phyloP scores from a whole-genome alignment of 768 basidiomycete genomes.

The Lactarius akahatsu region DNA sequence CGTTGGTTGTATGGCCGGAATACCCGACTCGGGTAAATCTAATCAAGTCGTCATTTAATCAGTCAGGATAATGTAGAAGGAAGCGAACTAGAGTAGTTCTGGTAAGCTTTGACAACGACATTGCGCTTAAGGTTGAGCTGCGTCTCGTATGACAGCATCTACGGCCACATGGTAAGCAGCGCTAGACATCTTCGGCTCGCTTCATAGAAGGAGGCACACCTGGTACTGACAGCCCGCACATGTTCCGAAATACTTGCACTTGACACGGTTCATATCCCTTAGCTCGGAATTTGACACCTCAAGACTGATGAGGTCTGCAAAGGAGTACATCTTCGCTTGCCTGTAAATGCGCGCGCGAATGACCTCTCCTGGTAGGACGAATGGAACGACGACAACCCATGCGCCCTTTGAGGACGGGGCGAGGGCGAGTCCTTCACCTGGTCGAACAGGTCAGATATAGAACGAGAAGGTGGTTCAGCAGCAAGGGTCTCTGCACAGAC shows the following conservation, averaged over 20 bases:
- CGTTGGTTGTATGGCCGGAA: constrained; percentile 71
- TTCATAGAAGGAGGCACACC: constrained; percentile 41
- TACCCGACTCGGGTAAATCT: constrained; percentile 54
- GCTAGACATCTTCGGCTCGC: background rate
- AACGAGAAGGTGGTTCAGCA: background rate
- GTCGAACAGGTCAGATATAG: background rate
- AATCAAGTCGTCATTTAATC: constrained; percentile 4
- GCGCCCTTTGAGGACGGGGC: constrained; percentile 48
- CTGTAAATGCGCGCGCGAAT: constrained; percentile 73
- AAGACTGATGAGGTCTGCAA: constrained; percentile 71
- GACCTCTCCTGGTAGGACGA: constrained; percentile 80
- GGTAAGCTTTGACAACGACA: constrained; percentile 82
- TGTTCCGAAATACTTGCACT: constrained; percentile 83
- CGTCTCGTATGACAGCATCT: constrained; percentile 86
- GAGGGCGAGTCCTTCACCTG: constrained; percentile 69
- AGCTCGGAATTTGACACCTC: constrained; percentile 59
- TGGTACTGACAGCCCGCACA: constrained; percentile 97
- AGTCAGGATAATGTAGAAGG: constrained; percentile 2
- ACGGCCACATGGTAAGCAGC: background rate
- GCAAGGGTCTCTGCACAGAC: background rate
- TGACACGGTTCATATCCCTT: constrained; percentile 62
- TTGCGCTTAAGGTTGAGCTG: constrained; percentile 87
- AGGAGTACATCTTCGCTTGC: constrained; percentile 67
- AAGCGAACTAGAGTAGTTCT: constrained; percentile 61
- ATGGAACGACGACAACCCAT: constrained; percentile 85